Conservation (phyloP, 331 rosid species). For the Rhamnella rubrinervis region DNA sequence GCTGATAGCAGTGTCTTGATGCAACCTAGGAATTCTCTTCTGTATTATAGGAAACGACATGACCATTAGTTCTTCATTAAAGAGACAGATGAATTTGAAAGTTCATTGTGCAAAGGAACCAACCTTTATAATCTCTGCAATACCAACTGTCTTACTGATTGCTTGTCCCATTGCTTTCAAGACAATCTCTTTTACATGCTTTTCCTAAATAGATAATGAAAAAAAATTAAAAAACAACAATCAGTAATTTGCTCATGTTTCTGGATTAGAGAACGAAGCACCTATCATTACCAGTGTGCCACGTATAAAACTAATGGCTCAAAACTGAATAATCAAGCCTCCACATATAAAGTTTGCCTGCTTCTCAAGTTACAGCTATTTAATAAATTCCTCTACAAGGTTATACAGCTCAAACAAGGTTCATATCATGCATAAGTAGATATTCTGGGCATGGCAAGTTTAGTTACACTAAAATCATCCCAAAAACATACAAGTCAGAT, state of each 20-base stretch:
- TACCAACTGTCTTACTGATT: constrained; percentile 92
- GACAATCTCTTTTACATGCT: constrained; percentile 71
- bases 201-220: constrained; percentile 54
- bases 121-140: constrained; percentile 92
- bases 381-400: too few species aligned
- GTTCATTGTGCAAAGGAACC: constrained; percentile 1
- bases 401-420: too few species aligned
- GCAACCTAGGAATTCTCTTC: constrained; percentile 69
- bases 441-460: background rate
- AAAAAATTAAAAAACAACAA: constrained; percentile 10
- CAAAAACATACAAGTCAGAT: background rate
- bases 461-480: background rate
- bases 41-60: constrained; percentile 32
- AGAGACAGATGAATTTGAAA: background rate
- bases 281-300: too few species aligned
- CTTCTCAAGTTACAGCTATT: too few species aligned
- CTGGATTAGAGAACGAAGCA: background rate
- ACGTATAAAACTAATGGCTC: too few species aligned
- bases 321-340: background rate
- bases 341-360: too few species aligned
- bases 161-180: constrained; percentile 99
- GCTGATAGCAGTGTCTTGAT: constrained; percentile 87
- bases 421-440: background rate
- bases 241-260: background rate
- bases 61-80: constrained; percentile 5